Base-by-base conservation (phyloP, 495 filamentous ascomycete species). In the Lophiotrema nucula region DNA sequence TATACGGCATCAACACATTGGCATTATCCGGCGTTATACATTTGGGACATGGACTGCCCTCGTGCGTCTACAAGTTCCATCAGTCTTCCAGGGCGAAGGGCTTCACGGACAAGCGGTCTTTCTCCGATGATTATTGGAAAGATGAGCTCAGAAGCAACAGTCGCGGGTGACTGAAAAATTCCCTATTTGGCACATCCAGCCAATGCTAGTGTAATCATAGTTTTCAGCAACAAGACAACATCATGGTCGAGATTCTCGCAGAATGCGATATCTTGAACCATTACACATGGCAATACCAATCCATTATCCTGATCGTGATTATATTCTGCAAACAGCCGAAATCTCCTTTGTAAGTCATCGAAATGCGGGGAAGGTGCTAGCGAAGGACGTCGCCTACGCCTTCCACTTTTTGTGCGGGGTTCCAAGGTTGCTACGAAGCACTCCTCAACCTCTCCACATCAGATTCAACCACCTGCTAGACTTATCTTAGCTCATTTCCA, bases 21-120 rank as follows among this genome's bases (percentile, higher is more conserved):
- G 54, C 54, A 44, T 57, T 39, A 39, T 47, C 22, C 18, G 52
- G 52, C 23, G 52, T 58, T 58, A 50, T 42, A 12, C n/a, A 23
- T 43, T 18, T 43, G 39, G 39, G 15, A 15, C 31, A 35, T 35
- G 31, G 31, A 8, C 8, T 15, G 15, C 8, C 31, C 15, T 15
- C 31, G 8, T 15, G 31, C 8, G 31, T 8, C 8, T 35, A 35
- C n/a, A n/a, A n/a, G n/a, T n/a, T n/a, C n/a, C n/a, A n/a, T n/a
- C n/a, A n/a, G n/a, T n/a, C n/a, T n/a, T n/a, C n/a, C n/a, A n/a
- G n/a, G n/a, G n/a, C n/a, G n/a, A n/a, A n/a, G n/a, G n/a, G n/a
- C n/a, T n/a, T 35, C 31, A 15, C 8, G 31, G 15, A 15, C 31
- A 8, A 15, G 8, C 15, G 31, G 31, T 8, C 31, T 35, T 35